Base-by-base conservation (phyloP, 2,329 filamentous ascomycete species). In the Drechslera avenae region DNA sequence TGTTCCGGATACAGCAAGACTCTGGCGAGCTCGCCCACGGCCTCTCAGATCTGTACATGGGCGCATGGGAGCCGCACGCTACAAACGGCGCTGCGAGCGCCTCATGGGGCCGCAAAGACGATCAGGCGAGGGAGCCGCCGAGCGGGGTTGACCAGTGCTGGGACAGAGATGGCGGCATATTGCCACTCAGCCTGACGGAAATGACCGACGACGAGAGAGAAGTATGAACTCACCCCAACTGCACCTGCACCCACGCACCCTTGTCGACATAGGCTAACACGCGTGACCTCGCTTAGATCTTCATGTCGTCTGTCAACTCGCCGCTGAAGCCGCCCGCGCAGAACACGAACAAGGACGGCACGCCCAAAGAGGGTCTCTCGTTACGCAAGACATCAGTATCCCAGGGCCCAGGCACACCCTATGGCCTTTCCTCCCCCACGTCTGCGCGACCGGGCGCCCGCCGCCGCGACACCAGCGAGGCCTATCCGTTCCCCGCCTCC, bases 121-220 rank as follows among this genome's bases (percentile, higher is more conserved):
- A 97, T 59, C 83, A 75, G 40, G 65, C 82, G 57, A 79, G 91
- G 69, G 85, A 88, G 57, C 79, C 82, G 56, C 86, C 86, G 51
- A 85, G 89, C 66, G 91, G 93, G 36, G 90, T 92, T n/a, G 91
- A 94, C 56, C 84, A 93, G 34, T 97, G 92, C 73, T 99, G 93
- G 94, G 90, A 96, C 68, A 76, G 83, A 51, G 81, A 82, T 52
- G 91, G 89, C 18, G 81, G 82, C 45, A 81, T 85, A 36, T 82
- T 84, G 57, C 91, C 92, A 5, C 79, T 97, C 58, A 86, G 85
- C 23, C 73, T 96, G 58, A 81, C 84, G 55, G 86, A 89, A 35
- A 85, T 96, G 84, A 83, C 79, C 26, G 83, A 86, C 39, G 83
- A 86, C 45, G 85, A 87, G 74, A 83, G 78, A 75, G 83, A 87